Evolutionary conservation across 116 monocot genomes (phyloP).

Genomic region (Phalaenopsis hybrid): DNA sequence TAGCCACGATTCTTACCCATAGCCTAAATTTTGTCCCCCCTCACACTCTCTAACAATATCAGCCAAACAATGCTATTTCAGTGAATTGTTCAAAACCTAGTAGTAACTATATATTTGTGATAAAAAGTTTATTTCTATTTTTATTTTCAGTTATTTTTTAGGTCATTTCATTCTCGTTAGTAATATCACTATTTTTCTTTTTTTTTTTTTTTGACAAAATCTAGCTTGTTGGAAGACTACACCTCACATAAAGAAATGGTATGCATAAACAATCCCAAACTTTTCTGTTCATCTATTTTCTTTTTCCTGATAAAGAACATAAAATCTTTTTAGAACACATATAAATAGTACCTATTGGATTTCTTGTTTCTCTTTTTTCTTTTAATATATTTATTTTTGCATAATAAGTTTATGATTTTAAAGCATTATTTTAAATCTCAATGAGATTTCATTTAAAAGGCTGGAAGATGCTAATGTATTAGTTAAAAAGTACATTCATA

Average conservation of each 20-base stretch:
- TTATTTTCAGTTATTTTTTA: neutral
- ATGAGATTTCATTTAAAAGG: no score
- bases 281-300: neutral
- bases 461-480: no score
- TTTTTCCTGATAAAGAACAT: neutral
- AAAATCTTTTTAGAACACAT: neutral
- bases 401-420: neutral
- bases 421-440: neutral
- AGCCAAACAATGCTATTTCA: no score
- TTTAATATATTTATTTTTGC: neutral
- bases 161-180: neutral
- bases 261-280: neutral
- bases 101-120: no score
- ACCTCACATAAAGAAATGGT: conserved; percentile 35
- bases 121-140: neutral
- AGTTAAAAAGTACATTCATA: no score
- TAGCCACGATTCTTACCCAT: no score
- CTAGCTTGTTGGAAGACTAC: conserved; percentile 84
- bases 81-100: no score
- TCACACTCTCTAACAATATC: no score
- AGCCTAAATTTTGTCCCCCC: no score
- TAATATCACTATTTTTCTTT: neutral
- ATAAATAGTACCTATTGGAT: neutral
- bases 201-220: conserved; percentile 1
- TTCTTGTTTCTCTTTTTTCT: neutral